A percentile compares a stretch with the other conserved stretches of the same genome.
phyloP scores from a whole-genome alignment of 2,329 filamentous ascomycete species.

The Westerdykella sp. region DNA sequence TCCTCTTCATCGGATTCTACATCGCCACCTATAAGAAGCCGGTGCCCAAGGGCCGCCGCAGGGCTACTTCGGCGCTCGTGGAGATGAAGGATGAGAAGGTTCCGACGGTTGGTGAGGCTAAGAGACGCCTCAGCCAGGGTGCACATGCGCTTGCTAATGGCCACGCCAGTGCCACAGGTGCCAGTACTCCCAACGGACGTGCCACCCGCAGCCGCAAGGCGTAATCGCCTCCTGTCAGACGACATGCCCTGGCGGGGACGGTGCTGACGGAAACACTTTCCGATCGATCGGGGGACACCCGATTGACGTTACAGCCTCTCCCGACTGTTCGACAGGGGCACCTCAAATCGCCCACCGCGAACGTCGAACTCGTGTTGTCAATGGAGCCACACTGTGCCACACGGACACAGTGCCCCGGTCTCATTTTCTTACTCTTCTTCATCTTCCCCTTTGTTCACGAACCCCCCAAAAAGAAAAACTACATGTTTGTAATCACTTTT shows the following conservation, averaged over 20 bases:
- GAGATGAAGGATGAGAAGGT: constrained; percentile 73
- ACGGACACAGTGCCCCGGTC: too few species aligned
- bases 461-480: not conserved
- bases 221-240: constrained; percentile 33
- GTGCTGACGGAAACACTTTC: not conserved
- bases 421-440: not conserved
- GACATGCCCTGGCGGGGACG: not conserved
- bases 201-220: constrained; percentile 66
- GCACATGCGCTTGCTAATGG: constrained; percentile 33
- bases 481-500: too few species aligned
- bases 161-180: constrained; percentile 32
- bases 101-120: constrained; percentile 48
- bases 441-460: not conserved
- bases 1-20: constrained; percentile 99
- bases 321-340: too few species aligned
- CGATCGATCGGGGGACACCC: too few species aligned
- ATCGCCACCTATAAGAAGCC: constrained; percentile 91
- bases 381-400: too few species aligned
- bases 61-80: constrained; percentile 76
- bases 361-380: too few species aligned
- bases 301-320: too few species aligned
- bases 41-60: constrained; percentile 64
- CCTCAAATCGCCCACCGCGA: too few species aligned
- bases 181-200: constrained; percentile 49
- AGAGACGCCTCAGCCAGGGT: constrained; percentile 46